These are phyloP conservation scores for Mucor saturninus DNA, from an alignment of 371 early-diverging fungal species.

Conservation along the genomic window DNA sequence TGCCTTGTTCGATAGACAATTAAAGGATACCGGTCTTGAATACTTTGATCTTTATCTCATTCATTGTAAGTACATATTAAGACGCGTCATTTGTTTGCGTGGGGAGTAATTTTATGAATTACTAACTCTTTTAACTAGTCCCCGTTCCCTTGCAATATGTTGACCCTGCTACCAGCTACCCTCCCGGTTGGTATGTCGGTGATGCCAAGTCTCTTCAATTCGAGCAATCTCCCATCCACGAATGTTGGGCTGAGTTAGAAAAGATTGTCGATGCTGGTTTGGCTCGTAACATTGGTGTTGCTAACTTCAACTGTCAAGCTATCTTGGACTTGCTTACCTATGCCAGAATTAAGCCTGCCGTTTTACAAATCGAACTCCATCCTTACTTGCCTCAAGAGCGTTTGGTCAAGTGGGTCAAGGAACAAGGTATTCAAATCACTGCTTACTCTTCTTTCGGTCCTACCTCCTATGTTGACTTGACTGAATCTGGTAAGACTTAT, in stretches of 20 bases:
- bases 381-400: constrained; percentile 68
- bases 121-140: constrained; percentile 41
- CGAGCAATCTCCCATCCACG: constrained; percentile 48
- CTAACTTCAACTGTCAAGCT: constrained; percentile 60
- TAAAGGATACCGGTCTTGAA: constrained; percentile 60
- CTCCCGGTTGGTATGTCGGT: constrained; percentile 45
- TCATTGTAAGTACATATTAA: constrained; percentile 39
- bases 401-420: constrained; percentile 47
- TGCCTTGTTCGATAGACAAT: constrained; percentile 51
- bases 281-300: constrained; percentile 61
- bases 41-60: constrained; percentile 77
- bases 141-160: constrained; percentile 47
- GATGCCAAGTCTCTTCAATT: constrained; percentile 25
- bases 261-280: constrained; percentile 42
- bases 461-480: constrained; percentile 53
- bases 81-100: constrained; percentile 33
- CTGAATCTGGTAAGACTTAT: constrained; percentile 49
- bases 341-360: constrained; percentile 47
- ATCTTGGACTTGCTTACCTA: constrained; percentile 46
- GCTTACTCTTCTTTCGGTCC: constrained; percentile 73
- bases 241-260: constrained; percentile 53
- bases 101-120: no score
- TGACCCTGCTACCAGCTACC: constrained; percentile 32
- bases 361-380: constrained; percentile 67
- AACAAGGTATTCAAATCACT: constrained; percentile 55